Base-by-base conservation (phyloP, 2,329 filamentous ascomycete species). In the Alternaria sp. region DNA sequence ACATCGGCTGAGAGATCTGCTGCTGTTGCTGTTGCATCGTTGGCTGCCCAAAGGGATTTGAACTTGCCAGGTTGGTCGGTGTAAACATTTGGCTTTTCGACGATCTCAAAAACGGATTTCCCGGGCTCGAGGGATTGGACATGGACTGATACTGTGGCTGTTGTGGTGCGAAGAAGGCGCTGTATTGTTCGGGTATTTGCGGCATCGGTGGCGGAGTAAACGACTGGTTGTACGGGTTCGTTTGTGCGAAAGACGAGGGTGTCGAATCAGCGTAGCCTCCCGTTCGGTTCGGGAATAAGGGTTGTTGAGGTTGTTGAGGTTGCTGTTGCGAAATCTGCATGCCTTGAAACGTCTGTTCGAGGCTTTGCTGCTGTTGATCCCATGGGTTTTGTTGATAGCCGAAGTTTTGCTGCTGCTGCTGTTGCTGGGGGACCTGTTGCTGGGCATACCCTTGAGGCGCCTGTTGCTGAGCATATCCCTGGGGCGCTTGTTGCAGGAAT, bases 261-360 rank as follows among this genome's bases (percentile, higher is more conserved):
- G 83, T 84, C 15, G 65, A 58, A 79, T 78, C 66, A 11, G 78
- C 80, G 63, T 68, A 86, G 21, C 88, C 92, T 58, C 92, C 91
- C 1, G 92, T 94, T 58, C 90, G 89, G 73, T 94, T 89, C 8
- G 92, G 91, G 76, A 94, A 94, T 28, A 94, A 83, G 41, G 88
- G 70, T 41, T 75, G 74, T 43, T 71, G 72, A 26, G 88, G 70
- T 41, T 75, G 74, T 41, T 71, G 72, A 28, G 65, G 50, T 41
- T 53, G 49, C 10, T 37, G 65, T 25, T 74, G 75, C 28, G 76
- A 88, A 3, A 97, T 82, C 41, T 92, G 89, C 79, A 97, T 85
- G 66, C 87, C 89, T 75, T 94, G 90, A 73, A 97, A 92, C 1
- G 91, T 88, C 71, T 91, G 88, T 66, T 89, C 88, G 18, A 94